Evolutionary conservation across 805 yeast genomes (phyloP).

Genomic region (Nakazawaea ambrosiae): DNA sequence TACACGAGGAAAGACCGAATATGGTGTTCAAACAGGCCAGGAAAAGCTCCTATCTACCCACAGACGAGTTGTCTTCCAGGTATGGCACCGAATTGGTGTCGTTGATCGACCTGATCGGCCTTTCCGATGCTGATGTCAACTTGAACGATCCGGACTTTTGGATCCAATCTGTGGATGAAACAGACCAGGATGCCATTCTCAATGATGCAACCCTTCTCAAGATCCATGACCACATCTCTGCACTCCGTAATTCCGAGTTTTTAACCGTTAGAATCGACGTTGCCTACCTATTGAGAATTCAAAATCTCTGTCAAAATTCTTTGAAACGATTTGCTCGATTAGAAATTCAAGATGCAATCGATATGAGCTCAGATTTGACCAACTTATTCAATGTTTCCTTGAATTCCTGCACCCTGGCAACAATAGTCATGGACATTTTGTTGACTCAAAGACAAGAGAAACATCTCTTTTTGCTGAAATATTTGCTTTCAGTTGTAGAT

Average conservation of each 20-base stretch:
- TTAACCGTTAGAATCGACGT: background rate
- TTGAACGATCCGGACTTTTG: no score
- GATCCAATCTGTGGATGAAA: no score
- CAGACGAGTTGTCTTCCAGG: background rate
- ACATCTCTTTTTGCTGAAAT: slow-evolving; percentile 37
- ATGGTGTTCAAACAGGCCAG: background rate
- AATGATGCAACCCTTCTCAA: no score
- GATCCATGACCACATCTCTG: background rate
- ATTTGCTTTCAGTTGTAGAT: slow-evolving; percentile 31
- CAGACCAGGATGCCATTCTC: no score
- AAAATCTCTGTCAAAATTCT: slow-evolving; percentile 23
- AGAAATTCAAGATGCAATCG: slow-evolving; percentile 12
- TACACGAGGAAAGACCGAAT: background rate
- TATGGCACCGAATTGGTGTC: background rate
- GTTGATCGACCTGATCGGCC: background rate
- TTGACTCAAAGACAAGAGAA: slow-evolving; percentile 33
- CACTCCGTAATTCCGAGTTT: background rate
- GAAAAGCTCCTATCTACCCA: background rate
- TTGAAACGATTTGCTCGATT: slow-evolving; percentile 18
- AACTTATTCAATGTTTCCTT: background rate
- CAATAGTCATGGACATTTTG: no score
- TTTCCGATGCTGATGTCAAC: no score
- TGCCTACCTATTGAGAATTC: slow-evolving; percentile 21
- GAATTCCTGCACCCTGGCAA: no score
- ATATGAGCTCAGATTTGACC: background rate